Conservation (phyloP, 805 yeast species). For the Torulaspora microellipsoides region DNA sequence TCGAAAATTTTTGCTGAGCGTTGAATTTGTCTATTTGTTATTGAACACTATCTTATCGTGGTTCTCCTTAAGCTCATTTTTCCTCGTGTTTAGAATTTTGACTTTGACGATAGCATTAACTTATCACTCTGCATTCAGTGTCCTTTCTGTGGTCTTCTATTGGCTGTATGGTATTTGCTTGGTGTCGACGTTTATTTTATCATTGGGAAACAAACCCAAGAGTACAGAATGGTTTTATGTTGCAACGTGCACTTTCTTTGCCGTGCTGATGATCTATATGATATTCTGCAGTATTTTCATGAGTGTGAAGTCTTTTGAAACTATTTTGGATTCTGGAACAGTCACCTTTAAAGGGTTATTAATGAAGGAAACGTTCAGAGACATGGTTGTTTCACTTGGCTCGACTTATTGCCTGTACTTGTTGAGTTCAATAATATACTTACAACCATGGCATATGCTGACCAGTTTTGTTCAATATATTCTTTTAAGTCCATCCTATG, state of each 20-base stretch:
- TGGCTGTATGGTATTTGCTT: slow-evolving; percentile 83
- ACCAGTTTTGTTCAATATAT: slow-evolving; percentile 84
- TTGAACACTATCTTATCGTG: slow-evolving; percentile 76
- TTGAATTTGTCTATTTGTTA: slow-evolving; percentile 78
- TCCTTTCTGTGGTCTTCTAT: slow-evolving; percentile 70
- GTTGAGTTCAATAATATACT: slow-evolving; percentile 69
- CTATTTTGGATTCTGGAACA: slow-evolving; percentile 35
- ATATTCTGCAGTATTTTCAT: slow-evolving; percentile 80
- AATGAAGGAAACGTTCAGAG: slow-evolving; percentile 71
- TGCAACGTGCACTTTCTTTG: slow-evolving; percentile 72
- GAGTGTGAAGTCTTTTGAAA: slow-evolving; percentile 66
- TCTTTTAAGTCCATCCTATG: slow-evolving; percentile 80
- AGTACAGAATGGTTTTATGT: slow-evolving; percentile 80
- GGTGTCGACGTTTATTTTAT: slow-evolving; percentile 79
- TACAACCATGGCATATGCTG: slow-evolving; percentile 91
- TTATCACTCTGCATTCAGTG: slow-evolving; percentile 62
- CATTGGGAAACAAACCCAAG: slow-evolving; percentile 91
- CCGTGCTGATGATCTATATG: slow-evolving; percentile 83
- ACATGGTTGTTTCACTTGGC: slow-evolving; percentile 75
- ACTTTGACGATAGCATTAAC: slow-evolving; percentile 64
- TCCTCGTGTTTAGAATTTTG: slow-evolving; percentile 82
- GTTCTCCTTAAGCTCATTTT: slow-evolving; percentile 89
- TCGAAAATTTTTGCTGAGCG: slow-evolving; percentile 65
- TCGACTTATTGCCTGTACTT: slow-evolving; percentile 82
- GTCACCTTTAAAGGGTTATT: slow-evolving; percentile 46